Evolutionary conservation across 768 basidiomycete genomes (phyloP), one percentile per base, ranked within the genome.

Genomic region (Termitomyces heimii): DNA sequence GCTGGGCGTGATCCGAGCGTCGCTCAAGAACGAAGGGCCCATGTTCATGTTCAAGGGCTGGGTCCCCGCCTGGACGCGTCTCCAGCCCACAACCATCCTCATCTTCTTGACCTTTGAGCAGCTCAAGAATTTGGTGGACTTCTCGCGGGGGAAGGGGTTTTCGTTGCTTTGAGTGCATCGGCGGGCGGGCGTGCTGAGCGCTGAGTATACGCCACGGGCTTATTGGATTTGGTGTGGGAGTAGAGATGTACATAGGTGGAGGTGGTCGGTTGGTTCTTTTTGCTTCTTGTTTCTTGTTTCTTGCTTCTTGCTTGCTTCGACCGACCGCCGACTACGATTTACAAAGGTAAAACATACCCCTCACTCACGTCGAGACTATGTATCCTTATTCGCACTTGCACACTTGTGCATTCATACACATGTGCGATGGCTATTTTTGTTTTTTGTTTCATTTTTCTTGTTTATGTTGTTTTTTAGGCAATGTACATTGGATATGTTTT

Each of bases 11-110:
- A 90, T 93, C 67, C 76, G 79, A 20, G 63, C 76, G 12, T 88
- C 89, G 20, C 73, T 94, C 59, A 77, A 80, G 58, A 84, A 73
- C 60, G 92, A 94, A 63, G 92, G 92, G 14, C 69, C 89, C 3
- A 88, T 87, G 82, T 94, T 93, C 79, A 89, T 94, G 87, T 92
- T 94, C 77, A 92, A 91, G 68, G 92, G 92, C 60, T 94, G 92
- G 92, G 70, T 93, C 9, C 92, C 92, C 0, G 89, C 91, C 12
- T 94, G 90, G 90, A 81, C 82, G 52, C 79, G 92, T 68, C 78
- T 94, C 39, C 89, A 93, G 66, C 92, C 91, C 0, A 93, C 90
- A 43, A 94, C 92, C 4, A 90, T 94, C 61, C 77, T 94, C 39
- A 93, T 92, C 67, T 94, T 92, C 77, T 69, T 93, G 60, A 91